Evolutionary conservation across 306 rosid genomes (phyloP).

Genomic region (Castanospermum australe): DNA sequence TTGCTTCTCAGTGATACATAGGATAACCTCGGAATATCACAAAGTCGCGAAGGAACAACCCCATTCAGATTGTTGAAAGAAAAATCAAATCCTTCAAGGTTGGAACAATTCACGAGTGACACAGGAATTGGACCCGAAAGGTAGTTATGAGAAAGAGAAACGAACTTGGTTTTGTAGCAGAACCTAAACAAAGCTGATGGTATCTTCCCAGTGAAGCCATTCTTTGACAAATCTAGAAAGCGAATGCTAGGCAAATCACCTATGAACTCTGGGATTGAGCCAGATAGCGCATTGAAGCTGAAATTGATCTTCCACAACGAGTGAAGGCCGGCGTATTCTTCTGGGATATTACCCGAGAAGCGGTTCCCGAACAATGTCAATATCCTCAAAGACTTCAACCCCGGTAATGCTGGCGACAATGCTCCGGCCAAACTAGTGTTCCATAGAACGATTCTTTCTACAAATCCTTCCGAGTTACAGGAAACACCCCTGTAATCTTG

Average conservation of each 20-base stretch:
- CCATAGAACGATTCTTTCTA: constrained; percentile 85
- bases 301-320: constrained; percentile 91
- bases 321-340: constrained; percentile 58
- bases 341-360: constrained; percentile 72
- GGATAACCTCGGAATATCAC: constrained; percentile 70
- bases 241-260: constrained; percentile 81
- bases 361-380: constrained; percentile 85
- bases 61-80: constrained; percentile 88
- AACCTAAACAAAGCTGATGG: constrained; percentile 73
- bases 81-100: constrained; percentile 94
- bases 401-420: constrained; percentile 67
- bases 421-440: constrained; percentile 81
- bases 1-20: constrained; percentile 75
- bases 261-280: constrained; percentile 83
- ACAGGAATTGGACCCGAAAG: constrained; percentile 73
- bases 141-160: constrained; percentile 74
- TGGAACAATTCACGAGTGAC: constrained; percentile 66
- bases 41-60: constrained; percentile 57
- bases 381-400: constrained; percentile 73
- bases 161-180: constrained; percentile 76
- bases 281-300: constrained; percentile 82
- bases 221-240: constrained; percentile 86
- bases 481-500: constrained; percentile 57
- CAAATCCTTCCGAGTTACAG: constrained; percentile 74
- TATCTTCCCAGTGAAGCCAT: constrained; percentile 75